These are phyloP conservation scores for Venturia pyrina DNA, from an alignment of 2,329 filamentous ascomycete genomes.

Conservation along the genomic window DNA sequence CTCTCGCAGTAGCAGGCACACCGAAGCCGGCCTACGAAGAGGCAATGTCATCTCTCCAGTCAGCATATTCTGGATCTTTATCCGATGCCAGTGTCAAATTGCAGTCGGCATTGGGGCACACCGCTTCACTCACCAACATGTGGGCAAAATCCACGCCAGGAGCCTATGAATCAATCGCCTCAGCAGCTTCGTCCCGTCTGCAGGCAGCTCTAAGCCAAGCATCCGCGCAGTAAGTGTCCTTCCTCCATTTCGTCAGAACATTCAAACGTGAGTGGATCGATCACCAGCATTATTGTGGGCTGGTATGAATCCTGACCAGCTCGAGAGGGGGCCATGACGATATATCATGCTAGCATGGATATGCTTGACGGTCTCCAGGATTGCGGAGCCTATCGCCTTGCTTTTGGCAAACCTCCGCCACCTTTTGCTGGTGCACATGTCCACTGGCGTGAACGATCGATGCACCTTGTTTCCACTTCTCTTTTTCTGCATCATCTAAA, in stretches of 20 bases:
- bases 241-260: neutral
- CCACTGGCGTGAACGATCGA: conserved; percentile 1
- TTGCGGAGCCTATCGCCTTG: neutral
- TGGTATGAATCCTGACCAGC: neutral
- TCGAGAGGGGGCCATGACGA: neutral
- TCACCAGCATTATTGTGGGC: neutral
- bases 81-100: conserved; percentile 51
- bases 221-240: conserved; percentile 44
- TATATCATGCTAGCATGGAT: neutral
- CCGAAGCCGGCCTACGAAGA: conserved; percentile 60
- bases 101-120: conserved; percentile 44
- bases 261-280: conserved; percentile 2
- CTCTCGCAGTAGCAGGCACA: conserved; percentile 56
- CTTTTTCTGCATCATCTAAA: neutral
- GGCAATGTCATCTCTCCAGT: conserved; percentile 58
- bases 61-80: conserved; percentile 57
- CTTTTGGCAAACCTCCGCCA: neutral
- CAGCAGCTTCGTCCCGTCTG: conserved; percentile 60
- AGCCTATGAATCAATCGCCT: conserved; percentile 47
- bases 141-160: conserved; percentile 30
- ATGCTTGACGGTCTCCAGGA: neutral
- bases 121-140: conserved; percentile 31
- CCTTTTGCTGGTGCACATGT: neutral
- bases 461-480: neutral
- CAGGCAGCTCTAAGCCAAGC: conserved; percentile 61